Evolutionary conservation across 192 early-diverging fungal genomes (phyloP).

Genomic region (Coemansia sp.): DNA sequence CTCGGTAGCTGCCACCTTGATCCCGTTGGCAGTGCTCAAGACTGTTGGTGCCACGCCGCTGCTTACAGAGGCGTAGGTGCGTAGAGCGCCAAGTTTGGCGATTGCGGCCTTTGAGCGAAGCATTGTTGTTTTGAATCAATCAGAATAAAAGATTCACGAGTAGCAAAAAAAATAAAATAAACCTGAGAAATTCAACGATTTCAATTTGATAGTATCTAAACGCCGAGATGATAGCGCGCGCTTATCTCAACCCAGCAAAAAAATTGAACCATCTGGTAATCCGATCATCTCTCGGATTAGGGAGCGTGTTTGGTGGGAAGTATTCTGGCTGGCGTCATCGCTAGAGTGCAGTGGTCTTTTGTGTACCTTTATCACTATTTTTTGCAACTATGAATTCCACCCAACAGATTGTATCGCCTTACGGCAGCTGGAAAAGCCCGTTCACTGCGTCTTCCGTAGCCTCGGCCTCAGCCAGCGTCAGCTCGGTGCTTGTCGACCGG

Average conservation of each 20-base stretch:
- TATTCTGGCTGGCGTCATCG: no score
- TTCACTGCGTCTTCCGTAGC: slow-evolving; percentile 30
- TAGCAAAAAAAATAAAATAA: background rate
- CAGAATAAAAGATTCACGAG: background rate
- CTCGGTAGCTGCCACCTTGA: slow-evolving; percentile 35
- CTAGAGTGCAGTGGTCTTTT: no score
- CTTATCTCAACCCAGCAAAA: background rate
- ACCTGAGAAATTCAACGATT: background rate
- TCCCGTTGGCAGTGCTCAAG: slow-evolving; percentile 40
- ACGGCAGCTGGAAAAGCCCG: slow-evolving; percentile 51
- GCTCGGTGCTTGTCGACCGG: slow-evolving; percentile 26
- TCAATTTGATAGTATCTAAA: background rate
- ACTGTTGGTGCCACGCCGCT: slow-evolving; percentile 8
- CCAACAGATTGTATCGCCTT: slow-evolving; percentile 13
- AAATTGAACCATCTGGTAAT: slow-evolving; percentile 6
- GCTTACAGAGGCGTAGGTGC: slow-evolving; percentile 43
- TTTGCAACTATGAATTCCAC: background rate
- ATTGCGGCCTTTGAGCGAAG: slow-evolving; percentile 19
- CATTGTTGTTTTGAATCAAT: slow-evolving; percentile 8
- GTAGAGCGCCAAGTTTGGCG: slow-evolving; percentile 14
- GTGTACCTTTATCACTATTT: background rate
- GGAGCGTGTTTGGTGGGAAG: background rate
- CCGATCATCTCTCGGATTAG: background rate
- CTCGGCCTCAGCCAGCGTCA: slow-evolving; percentile 15
- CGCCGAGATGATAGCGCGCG: background rate